A percentile compares a stretch with the other conserved stretches of the same genome.
Conservation (phyloP, 306 rosid species). For the Myrica gale region DNA sequence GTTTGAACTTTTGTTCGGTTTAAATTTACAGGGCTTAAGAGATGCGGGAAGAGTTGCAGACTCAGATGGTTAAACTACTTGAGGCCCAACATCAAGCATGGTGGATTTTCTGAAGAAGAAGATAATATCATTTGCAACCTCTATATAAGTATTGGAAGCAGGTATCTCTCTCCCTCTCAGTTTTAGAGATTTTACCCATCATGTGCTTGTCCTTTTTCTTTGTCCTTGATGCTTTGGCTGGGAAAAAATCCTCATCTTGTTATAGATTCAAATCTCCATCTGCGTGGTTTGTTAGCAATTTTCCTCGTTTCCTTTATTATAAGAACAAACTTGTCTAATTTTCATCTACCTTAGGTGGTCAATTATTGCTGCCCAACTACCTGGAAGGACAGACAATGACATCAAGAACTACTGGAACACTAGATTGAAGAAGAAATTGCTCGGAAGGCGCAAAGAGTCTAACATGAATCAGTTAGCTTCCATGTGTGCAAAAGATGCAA, state of each 20-base stretch:
- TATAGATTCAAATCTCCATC: conserved; percentile 7
- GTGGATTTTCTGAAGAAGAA: conserved; percentile 98
- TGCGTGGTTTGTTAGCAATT: conserved; percentile 11
- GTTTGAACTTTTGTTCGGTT: conserved; percentile 2
- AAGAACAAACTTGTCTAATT: conserved; percentile 29
- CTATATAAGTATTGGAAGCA: conserved; percentile 99
- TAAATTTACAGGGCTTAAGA: conserved; percentile 69
- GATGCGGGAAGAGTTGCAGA: conserved; percentile 98
- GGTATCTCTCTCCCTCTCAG: conserved; percentile 44
- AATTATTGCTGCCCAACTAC: conserved; percentile 93
- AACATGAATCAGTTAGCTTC: conserved; percentile 20
- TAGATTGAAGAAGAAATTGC: conserved; percentile 81
- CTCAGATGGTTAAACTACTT: conserved; percentile 91
- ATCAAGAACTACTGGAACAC: conserved; percentile 99
- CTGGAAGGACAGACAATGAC: conserved; percentile 98
- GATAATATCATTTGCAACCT: conserved; percentile 93
- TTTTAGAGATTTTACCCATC: conserved; percentile 30
- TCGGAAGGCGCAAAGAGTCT: conserved; percentile 78
- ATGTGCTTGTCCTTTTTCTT: conserved; percentile 54
- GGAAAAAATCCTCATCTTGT: not conserved
- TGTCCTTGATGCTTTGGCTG: conserved; percentile 28
- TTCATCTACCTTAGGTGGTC: conserved; percentile 73
- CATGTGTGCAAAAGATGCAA: conserved; percentile 30
- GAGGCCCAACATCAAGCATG: conserved; percentile 97
- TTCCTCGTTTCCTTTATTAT: conserved; percentile 11